A percentile compares a stretch with the other conserved stretches of the same genome.
Conservation (phyloP, 345 rosid genomes). For the Anastatica hierochuntica region DNA sequence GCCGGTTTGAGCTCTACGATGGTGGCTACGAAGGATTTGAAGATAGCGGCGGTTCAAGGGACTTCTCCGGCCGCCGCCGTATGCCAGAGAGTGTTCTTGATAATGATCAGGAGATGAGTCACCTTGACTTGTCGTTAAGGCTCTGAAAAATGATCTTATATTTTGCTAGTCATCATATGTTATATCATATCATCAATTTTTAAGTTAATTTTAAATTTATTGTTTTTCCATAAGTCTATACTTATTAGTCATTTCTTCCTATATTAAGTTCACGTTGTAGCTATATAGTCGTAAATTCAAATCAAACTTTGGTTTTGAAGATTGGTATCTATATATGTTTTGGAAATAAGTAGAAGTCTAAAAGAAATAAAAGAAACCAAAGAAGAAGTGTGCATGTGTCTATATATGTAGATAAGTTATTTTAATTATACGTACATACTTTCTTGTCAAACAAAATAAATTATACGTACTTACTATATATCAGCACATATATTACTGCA, state of each 20-base stretch:
- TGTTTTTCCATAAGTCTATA: neutral
- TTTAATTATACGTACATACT: neutral
- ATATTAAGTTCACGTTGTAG: slow-evolving; percentile 8
- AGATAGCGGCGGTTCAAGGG: slow-evolving; percentile 13
- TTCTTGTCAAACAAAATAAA: no score
- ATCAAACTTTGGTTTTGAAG: slow-evolving; percentile 1
- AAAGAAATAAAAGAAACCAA: neutral
- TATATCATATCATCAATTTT: slow-evolving; percentile 14
- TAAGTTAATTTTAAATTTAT: slow-evolving; percentile 1
- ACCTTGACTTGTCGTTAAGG: slow-evolving; percentile 72
- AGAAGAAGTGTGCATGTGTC: no score
- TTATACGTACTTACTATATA: no score
- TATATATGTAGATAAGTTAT: no score
- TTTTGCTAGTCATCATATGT: slow-evolving; percentile 9
- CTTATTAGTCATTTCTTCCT: neutral
- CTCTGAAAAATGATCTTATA: slow-evolving; percentile 33
- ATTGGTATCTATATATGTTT: neutral
- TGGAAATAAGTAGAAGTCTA: neutral
- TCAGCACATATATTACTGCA: no score
- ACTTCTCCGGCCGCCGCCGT: no score
- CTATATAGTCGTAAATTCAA: slow-evolving; percentile 18
- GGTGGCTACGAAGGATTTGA: slow-evolving; percentile 35
- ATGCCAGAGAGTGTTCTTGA: slow-evolving; percentile 35
- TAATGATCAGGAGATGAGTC: slow-evolving; percentile 61
- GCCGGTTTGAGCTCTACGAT: slow-evolving; percentile 30